Base-by-base conservation (phyloP, 1,284 basidiomycete genomes). In the Polyporus tsugae region DNA sequence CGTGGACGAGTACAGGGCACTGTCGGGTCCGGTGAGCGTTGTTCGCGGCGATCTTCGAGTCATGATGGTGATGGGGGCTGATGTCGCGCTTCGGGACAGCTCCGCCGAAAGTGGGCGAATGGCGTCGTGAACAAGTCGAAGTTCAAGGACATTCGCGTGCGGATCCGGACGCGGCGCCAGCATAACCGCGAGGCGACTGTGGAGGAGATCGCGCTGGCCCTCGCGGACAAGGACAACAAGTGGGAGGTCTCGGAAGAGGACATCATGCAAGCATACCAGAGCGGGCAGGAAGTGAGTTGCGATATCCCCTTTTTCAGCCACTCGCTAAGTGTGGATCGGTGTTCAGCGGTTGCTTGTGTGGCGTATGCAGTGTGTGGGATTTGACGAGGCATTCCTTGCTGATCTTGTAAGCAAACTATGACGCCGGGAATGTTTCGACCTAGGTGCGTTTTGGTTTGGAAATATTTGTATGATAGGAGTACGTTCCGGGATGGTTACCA, bases 181-280 rank as follows among this genome's bases (percentile, higher is more conserved):
- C 25, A 57, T 4, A 49, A 62, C 7, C 68, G 73, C 7, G 71
- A 73, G 44, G 72, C 75, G 4, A 72, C 74, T 2, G 64, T 38
- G 7, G 59, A 66, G 25, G 75, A 77, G 46, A 22, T 77, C 11
- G n/a, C 60, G 10, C n/a, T 53, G 1, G 65, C 60, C 7, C 6
- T 63, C 2, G 49, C 38, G 2, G 46, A 53, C 1, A 60, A 35
- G 19, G 52, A 39, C 11, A 15, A 65, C 38, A 65, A 53, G 29
- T 46, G 29, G 2, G 35, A 39, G 4, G 46, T 65, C 38, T 33
- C 46, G 6, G 44, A 15, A 10, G 59, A 60, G 36, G 59, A 65
- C 22, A 52, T 65, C 38, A 41, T 65, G 19, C 10, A n/a, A 22
- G 64, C 58, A 5, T 65, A 60, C 49, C 46, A 65, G 38, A 33